These are phyloP conservation scores for Ceraceosorus guamensis DNA, from an alignment of 1,284 basidiomycete genomes.

Conservation along the genomic window DNA sequence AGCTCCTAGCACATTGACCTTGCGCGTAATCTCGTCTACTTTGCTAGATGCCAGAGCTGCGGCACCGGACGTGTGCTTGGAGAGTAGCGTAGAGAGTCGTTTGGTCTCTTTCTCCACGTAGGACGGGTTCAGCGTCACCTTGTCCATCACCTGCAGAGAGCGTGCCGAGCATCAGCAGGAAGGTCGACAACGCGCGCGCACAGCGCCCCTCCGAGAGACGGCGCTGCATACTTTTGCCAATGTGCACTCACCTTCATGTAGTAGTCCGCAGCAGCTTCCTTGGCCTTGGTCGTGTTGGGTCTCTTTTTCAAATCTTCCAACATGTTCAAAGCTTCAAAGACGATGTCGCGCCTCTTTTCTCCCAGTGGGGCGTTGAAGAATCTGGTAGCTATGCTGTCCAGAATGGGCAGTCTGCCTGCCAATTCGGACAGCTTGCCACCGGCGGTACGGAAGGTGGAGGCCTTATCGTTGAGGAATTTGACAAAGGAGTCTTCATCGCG, in stretches of 20 bases:
- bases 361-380: conserved; percentile 63
- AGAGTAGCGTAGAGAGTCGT: conserved; percentile 61
- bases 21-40: conserved; percentile 83
- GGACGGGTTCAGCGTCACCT: conserved; percentile 62
- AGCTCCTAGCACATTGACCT: conserved; percentile 74
- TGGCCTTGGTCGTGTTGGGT: conserved; percentile 37
- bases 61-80: conserved; percentile 56
- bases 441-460: conserved; percentile 72
- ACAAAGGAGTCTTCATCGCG: conserved; percentile 64
- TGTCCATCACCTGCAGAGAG: conserved; percentile 66
- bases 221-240: background rate
- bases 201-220: background rate
- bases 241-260: conserved; percentile 59
- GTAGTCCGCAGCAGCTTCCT: conserved; percentile 59
- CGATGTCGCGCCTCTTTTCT: conserved; percentile 55
- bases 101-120: conserved; percentile 81
- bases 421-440: conserved; percentile 71
- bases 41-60: conserved; percentile 62
- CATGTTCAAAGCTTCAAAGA: conserved; percentile 56
- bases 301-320: conserved; percentile 31
- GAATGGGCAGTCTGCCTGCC: conserved; percentile 71
- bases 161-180: background rate
- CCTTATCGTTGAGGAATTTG: conserved; percentile 68
- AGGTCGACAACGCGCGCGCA: background rate
- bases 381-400: conserved; percentile 70